These are phyloP conservation scores for Trichoderma reesei DNA, from an alignment of 495 filamentous ascomycete genomes.

Conservation along the genomic window DNA sequence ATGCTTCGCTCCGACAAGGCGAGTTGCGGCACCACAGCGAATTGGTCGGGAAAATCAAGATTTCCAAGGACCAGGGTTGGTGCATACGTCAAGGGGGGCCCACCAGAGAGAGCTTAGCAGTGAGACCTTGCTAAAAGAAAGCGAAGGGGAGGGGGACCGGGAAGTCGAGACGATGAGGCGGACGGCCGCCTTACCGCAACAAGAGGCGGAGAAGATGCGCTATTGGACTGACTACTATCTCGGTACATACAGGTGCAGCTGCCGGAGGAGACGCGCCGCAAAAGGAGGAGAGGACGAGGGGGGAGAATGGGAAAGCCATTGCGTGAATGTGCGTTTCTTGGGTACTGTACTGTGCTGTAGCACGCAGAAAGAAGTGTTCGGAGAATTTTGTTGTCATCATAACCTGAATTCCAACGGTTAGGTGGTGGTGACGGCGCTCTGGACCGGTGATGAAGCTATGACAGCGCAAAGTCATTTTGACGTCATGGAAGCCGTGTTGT, in stretches of 20 bases:
- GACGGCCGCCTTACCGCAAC: background rate
- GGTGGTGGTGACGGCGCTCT: background rate
- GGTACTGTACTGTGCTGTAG: no score
- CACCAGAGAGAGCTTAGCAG: background rate
- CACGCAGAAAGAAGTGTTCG: no score
- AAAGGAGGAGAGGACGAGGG: background rate
- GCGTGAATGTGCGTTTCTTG: background rate
- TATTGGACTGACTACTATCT: background rate
- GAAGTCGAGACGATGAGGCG: background rate
- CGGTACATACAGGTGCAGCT: no score
- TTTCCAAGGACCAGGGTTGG: constrained; percentile 1
- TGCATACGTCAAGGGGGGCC: constrained; percentile 6
- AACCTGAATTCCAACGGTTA: no score
- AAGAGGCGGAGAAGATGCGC: background rate
- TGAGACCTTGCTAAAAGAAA: background rate
- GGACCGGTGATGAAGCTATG: background rate
- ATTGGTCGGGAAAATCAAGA: background rate
- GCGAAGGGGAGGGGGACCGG: no score
- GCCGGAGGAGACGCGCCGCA: background rate
- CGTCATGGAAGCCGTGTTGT: background rate
- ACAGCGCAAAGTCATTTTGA: background rate
- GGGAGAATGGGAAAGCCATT: background rate
- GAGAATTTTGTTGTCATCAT: no score
- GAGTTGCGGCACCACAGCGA: background rate
- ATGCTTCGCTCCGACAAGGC: no score